These are phyloP conservation scores for Phellopilus nigrolimitatus DNA, from an alignment of 1,284 basidiomycete genomes.

Conservation along the genomic window DNA sequence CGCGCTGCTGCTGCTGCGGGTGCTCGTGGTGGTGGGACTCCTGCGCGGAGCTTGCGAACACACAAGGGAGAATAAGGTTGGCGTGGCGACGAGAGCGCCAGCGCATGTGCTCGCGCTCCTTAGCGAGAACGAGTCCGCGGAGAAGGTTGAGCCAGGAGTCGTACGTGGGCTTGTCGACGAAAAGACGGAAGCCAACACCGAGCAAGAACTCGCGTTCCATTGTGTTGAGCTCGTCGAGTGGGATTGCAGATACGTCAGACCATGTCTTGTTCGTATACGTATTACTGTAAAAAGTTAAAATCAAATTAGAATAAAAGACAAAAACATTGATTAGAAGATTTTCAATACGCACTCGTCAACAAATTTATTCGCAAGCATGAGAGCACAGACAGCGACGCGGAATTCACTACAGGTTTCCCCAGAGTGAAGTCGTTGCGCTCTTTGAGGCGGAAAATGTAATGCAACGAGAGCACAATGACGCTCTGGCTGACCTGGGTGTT, in stretches of 20 bases:
- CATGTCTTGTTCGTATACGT: constrained; percentile 97
- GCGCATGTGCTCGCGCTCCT: constrained; percentile 57
- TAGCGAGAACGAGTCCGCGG: constrained; percentile 69
- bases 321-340: neutral
- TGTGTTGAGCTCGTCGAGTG: constrained; percentile 77
- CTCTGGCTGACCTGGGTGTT: constrained; percentile 89
- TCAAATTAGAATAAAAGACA: constrained; percentile 9
- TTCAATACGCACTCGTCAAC: constrained; percentile 70
- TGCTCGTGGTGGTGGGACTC: neutral
- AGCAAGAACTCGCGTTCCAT: constrained; percentile 86
- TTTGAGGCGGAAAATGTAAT: constrained; percentile 88
- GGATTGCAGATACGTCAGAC: constrained; percentile 88
- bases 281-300: constrained; percentile 47
- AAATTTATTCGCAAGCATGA: constrained; percentile 97
- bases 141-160: constrained; percentile 76
- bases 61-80: neutral
- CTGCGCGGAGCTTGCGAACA: neutral
- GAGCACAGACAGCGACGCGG: constrained; percentile 79
- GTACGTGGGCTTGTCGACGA: constrained; percentile 75
- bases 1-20: constrained; percentile 2
- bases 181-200: constrained; percentile 75
- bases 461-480: constrained; percentile 82
- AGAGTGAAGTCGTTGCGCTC: constrained; percentile 64
- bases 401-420: constrained; percentile 76
- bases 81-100: constrained; percentile 14